phyloP scores from a whole-genome alignment of 1,139 yeast genomes.

The Sugiyamaella sp. region DNA sequence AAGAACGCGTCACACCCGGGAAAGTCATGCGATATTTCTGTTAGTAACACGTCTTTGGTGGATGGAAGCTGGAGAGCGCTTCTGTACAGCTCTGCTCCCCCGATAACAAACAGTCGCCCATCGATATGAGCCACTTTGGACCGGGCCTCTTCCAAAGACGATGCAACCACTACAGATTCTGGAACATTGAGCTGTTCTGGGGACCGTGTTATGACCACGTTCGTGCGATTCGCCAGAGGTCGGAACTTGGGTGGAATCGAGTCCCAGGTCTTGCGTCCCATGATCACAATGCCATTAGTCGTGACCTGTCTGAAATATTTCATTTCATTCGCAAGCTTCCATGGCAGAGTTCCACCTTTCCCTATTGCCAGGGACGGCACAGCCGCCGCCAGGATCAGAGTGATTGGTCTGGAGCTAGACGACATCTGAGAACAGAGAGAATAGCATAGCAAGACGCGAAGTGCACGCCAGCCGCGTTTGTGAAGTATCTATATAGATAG shows the following conservation, averaged over 20 bases:
- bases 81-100: slow-evolving; percentile 88
- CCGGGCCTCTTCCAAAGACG: slow-evolving; percentile 53
- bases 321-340: slow-evolving; percentile 86
- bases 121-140: slow-evolving; percentile 31
- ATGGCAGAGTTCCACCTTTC: slow-evolving; percentile 75
- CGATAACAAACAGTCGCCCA: slow-evolving; percentile 70
- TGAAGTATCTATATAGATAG: too few species aligned
- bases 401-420: slow-evolving; percentile 25
- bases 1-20: slow-evolving; percentile 64
- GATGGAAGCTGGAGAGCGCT: slow-evolving; percentile 51
- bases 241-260: slow-evolving; percentile 83
- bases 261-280: slow-evolving; percentile 98
- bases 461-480: not conserved
- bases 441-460: too few species aligned
- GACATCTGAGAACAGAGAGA: not conserved
- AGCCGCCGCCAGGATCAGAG: slow-evolving; percentile 77
- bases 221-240: slow-evolving; percentile 76
- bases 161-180: slow-evolving; percentile 48
- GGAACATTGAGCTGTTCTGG: slow-evolving; percentile 25
- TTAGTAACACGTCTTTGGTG: slow-evolving; percentile 66
- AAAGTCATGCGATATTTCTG: slow-evolving; percentile 56
- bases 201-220: slow-evolving; percentile 70
- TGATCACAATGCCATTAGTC: slow-evolving; percentile 74
- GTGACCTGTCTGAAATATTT: slow-evolving; percentile 81
- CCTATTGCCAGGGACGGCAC: slow-evolving; percentile 87